Evolutionary conservation across 1,284 basidiomycete genomes (phyloP), one percentile per base, ranked within the genome.

Genomic region (Rhizoctonia solani): DNA sequence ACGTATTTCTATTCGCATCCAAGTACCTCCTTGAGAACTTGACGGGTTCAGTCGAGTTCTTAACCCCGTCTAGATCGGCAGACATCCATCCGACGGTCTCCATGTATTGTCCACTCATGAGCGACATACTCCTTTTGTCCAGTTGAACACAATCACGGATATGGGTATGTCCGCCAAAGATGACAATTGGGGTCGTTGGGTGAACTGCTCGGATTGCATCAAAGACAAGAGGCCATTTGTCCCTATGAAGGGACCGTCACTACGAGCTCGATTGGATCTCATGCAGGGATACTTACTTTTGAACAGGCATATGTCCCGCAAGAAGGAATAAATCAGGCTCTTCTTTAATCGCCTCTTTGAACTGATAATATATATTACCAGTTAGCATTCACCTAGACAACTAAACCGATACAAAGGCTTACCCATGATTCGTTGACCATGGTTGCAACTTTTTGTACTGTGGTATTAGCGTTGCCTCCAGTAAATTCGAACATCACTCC

Each of bases 81-180:
- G 68, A 69, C 54, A 77, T 75, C 79, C 71, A 74, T 80, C 90
- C 90, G 67, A 94, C 81, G 4, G 92, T 93, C 77, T 95, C 92
- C 86, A 94, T 89, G 75, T 93, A 95, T 23, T 90, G 81, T 52
- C 92, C 92, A 66, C 89, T 92, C 72, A 92, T 89, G 42, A 94
- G 77, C 0, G 85, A 81, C 81, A 91, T 88, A 0, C 85, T 83
- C 19, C 86, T 82, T 4, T 82, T 81, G 73, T 88, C 87, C 29
- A 82, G 76, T 75, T 86, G 84, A 25, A 82, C 73, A 75, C 91
- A 93, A 74, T 92, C 89, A 61, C 90, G 85, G 68, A 93, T 87
- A 73, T 93, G 91, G 1, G 81, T 84, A 72, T 93, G 90, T 2
- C 88, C 86, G 73, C 92, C 92, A 58, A 94, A 85, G 70, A 94